phyloP scores from a whole-genome alignment of 169 alveolate species.

The Plasmodium sp. region DNA sequence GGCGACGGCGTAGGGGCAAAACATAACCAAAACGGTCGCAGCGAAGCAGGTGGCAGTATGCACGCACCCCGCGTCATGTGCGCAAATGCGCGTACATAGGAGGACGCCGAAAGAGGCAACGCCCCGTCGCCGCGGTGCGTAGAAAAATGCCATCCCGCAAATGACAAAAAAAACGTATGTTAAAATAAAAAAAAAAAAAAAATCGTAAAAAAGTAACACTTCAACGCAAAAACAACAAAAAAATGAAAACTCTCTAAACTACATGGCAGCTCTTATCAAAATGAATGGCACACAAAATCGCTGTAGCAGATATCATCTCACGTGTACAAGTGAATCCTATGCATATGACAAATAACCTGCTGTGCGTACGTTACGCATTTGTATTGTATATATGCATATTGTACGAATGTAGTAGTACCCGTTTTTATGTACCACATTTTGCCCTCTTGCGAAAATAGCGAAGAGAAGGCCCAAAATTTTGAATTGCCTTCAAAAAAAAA shows the following conservation, averaged over 20 bases:
- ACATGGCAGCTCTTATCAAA: not conserved
- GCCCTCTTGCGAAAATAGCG: not conserved
- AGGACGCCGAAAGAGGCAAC: not conserved
- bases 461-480: not conserved
- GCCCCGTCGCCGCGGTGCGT: not conserved
- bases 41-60: not conserved
- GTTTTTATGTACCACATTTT: not conserved
- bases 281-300: not conserved
- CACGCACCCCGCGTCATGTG: not conserved
- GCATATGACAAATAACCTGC: not conserved
- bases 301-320: not conserved
- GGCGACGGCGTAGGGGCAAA: not conserved
- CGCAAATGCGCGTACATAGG: not conserved
- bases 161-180: not conserved
- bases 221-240: not conserved
- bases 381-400: not conserved
- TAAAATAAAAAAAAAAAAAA: not conserved
- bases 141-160: not conserved
- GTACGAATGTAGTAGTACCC: not conserved
- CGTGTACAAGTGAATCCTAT: not conserved
- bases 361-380: not conserved
- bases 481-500: not conserved
- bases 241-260: not conserved
- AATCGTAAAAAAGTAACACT: not conserved
- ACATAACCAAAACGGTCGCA: not conserved